phyloP scores from a whole-genome alignment of 2,329 filamentous ascomycete species.

The Claviceps citrina region DNA sequence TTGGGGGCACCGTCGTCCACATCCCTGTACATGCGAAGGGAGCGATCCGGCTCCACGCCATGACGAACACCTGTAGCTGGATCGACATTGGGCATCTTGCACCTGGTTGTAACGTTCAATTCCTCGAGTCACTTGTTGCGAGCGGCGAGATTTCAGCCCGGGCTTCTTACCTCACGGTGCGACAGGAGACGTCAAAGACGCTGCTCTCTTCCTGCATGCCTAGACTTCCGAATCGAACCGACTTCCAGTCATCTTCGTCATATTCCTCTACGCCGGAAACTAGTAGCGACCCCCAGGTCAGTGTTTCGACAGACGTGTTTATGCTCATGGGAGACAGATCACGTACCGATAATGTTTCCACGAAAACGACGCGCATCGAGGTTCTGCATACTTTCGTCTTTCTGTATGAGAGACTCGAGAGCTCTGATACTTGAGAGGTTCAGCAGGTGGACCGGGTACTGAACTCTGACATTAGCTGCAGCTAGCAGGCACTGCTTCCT shows the following conservation, averaged over 20 bases:
- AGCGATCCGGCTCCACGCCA: constrained; percentile 38
- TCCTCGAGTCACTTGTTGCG: neutral
- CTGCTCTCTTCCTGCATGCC: constrained; percentile 6
- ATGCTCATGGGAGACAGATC: neutral
- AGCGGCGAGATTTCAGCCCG: neutral
- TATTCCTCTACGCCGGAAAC: constrained; percentile 49
- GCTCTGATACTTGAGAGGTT: constrained; percentile 49
- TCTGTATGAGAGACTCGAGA: constrained; percentile 40
- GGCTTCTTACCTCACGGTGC: constrained; percentile 41
- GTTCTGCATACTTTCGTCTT: constrained; percentile 29
- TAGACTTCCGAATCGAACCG: constrained; percentile 37
- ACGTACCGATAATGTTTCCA: constrained; percentile 52
- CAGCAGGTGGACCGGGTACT: constrained; percentile 57
- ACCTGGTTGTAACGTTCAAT: constrained; percentile 23
- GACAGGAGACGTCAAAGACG: constrained; percentile 42
- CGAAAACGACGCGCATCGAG: constrained; percentile 52
- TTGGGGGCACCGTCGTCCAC: constrained; percentile 45
- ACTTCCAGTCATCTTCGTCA: constrained; percentile 56
- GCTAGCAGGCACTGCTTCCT: neutral
- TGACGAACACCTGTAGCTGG: constrained; percentile 43
- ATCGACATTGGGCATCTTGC: constrained; percentile 57
- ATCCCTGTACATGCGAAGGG: constrained; percentile 40
- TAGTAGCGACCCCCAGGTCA: constrained; percentile 11
- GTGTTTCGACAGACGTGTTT: constrained; percentile 1
- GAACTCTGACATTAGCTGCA: neutral